Percentiles rank a stretch among this genome's conserved stretches.
Conservation (phyloP, 306 rosid genomes). For the Vicia villosa region DNA sequence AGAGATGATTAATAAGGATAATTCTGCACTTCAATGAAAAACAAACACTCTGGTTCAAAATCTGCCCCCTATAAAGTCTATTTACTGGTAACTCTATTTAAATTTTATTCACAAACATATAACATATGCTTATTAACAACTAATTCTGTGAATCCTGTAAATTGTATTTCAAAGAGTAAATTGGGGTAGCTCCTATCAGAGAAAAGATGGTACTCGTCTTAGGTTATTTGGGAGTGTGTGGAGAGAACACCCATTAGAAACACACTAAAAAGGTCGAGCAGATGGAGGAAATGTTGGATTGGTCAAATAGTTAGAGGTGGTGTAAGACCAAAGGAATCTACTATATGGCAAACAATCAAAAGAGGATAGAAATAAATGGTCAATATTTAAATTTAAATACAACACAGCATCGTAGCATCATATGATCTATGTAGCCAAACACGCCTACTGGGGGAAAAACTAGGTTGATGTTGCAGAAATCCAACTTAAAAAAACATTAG, state of each 20-base stretch:
- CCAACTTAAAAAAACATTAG: neutral
- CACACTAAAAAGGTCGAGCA: neutral
- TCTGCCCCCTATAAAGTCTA: neutral
- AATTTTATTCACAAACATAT: neutral
- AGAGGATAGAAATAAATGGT: neutral
- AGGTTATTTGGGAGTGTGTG: neutral
- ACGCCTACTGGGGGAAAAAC: neutral
- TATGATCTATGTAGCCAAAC: neutral
- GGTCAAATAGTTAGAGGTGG: neutral
- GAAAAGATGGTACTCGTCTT: neutral
- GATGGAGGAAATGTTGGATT: neutral
- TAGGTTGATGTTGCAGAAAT: neutral
- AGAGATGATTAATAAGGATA: neutral
- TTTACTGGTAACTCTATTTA: neutral
- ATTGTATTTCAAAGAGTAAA: neutral
- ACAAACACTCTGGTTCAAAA: neutral
- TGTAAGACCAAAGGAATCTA: neutral
- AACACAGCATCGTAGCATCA: neutral
- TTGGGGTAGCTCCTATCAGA: conserved; percentile 4
- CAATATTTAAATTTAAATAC: neutral
- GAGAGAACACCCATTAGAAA: conserved; percentile 3
- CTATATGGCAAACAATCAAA: neutral
- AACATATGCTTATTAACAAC: neutral
- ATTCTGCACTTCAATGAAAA: neutral
- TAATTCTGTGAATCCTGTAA: neutral